A percentile compares a stretch with the other conserved stretches of the same genome.
These are phyloP conservation scores for Debaryomyces hansenii DNA, from an alignment of 805 yeast genomes.

Conservation along the genomic window DNA sequence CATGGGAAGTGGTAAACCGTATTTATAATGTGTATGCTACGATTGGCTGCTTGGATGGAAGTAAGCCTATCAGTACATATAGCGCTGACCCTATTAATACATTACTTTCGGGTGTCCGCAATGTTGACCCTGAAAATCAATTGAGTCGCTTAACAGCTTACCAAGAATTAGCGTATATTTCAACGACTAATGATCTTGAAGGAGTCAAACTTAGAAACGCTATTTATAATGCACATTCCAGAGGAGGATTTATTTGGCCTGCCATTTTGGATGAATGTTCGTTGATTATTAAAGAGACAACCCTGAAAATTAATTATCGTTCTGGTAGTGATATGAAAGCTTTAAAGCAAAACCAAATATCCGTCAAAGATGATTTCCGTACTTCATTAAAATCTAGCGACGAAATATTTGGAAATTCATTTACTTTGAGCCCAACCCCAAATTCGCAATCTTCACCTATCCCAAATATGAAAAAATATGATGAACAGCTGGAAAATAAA, in stretches of 20 bases:
- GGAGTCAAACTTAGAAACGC: conserved; percentile 48
- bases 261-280: conserved; percentile 61
- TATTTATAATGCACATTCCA: conserved; percentile 52
- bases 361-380: conserved; percentile 15
- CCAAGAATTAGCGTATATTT: conserved; percentile 69
- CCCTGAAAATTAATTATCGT: conserved; percentile 40
- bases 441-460: not conserved
- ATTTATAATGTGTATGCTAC: conserved; percentile 65
- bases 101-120: conserved; percentile 61
- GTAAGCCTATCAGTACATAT: conserved; percentile 57
- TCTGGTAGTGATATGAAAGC: conserved; percentile 29
- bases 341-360: conserved; percentile 18
- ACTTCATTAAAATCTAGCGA: conserved; percentile 7
- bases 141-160: conserved; percentile 60
- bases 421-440: conserved; percentile 1
- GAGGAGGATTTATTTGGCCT: conserved; percentile 53
- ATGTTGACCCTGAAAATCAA: conserved; percentile 37
- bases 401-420: conserved; percentile 41
- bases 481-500: not conserved
- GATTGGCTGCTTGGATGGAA: conserved; percentile 70
- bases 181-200: conserved; percentile 47
- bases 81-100: conserved; percentile 65
- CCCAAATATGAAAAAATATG: conserved; percentile 6
- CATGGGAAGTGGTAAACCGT: conserved; percentile 59
- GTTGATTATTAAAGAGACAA: conserved; percentile 50